A percentile compares a stretch with the other conserved stretches of the same genome.
phyloP scores from a whole-genome alignment of 1,284 basidiomycete species.

The Moesziomyces sp. region DNA sequence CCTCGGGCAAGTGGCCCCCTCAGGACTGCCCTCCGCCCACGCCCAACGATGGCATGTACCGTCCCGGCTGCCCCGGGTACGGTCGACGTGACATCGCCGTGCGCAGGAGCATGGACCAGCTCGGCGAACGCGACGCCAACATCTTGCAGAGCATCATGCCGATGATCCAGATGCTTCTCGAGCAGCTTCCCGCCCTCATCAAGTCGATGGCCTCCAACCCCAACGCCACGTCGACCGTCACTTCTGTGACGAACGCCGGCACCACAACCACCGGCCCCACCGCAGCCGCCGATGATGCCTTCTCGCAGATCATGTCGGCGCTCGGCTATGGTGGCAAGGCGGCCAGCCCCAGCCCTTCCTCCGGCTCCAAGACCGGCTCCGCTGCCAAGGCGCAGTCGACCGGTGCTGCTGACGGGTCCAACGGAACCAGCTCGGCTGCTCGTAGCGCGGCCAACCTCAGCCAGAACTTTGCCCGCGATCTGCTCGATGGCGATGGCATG shows the following conservation, averaged over 20 bases:
- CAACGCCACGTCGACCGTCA: constrained; percentile 19
- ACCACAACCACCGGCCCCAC: constrained; percentile 28
- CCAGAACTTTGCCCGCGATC: constrained; percentile 33
- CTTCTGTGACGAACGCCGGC: constrained; percentile 17
- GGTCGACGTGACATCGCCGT: constrained; percentile 46
- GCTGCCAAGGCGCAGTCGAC: constrained; percentile 17
- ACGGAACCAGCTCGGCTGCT: constrained; percentile 22
- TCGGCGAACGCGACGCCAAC: constrained; percentile 41
- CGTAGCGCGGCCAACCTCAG: constrained; percentile 46
- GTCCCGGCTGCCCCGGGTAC: constrained; percentile 57
- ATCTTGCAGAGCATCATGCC: constrained; percentile 42
- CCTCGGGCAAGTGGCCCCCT: constrained; percentile 25
- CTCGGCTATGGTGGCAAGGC: constrained; percentile 10
- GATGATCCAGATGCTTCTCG: constrained; percentile 49
- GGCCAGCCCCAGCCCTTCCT: not conserved
- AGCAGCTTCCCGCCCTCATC: constrained; percentile 39
- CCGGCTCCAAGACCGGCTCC: constrained; percentile 14
- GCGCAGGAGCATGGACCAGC: constrained; percentile 29
- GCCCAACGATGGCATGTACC: constrained; percentile 57
- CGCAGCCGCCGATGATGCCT: constrained; percentile 25
- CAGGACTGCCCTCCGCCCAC: constrained; percentile 50
- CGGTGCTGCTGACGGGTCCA: constrained; percentile 4
- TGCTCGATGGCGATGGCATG: constrained; percentile 48
- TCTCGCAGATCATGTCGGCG: constrained; percentile 39
- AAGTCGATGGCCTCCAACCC: constrained; percentile 21